phyloP scores from a whole-genome alignment of 495 filamentous ascomycete genomes.

The Aspergillus nidulans region DNA sequence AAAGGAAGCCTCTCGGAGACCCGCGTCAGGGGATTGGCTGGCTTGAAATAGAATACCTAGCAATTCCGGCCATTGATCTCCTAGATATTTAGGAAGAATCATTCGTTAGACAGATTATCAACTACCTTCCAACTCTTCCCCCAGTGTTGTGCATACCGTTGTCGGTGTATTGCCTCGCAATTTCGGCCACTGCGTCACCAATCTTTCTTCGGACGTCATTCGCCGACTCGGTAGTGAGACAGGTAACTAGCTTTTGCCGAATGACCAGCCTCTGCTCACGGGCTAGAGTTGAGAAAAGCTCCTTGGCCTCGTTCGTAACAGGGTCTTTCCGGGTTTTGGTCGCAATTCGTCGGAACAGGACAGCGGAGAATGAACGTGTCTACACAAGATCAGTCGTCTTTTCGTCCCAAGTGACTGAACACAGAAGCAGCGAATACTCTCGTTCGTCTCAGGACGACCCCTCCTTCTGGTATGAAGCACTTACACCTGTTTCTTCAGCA shows the following conservation, averaged over 20 bases:
- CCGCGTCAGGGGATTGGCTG: constrained; percentile 76
- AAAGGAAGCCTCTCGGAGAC: constrained; percentile 84
- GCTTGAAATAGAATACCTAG: constrained; percentile 78
- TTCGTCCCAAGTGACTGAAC: not conserved
- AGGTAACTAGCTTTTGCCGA: constrained; percentile 72
- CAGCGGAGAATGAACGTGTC: constrained; percentile 85
- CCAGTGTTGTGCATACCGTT: constrained; percentile 56
- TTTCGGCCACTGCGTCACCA: constrained; percentile 90
- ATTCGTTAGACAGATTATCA: constrained; percentile 17
- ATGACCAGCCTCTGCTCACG: constrained; percentile 71
- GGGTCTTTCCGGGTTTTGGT: constrained; percentile 77
- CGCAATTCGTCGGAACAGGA: constrained; percentile 91
- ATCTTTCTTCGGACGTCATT: constrained; percentile 84
- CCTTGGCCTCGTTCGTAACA: constrained; percentile 63
- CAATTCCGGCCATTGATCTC: constrained; percentile 85
- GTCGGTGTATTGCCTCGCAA: constrained; percentile 91
- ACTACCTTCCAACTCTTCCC: constrained; percentile 1
- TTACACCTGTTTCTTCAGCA: constrained; percentile 63
- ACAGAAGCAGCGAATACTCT: not conserved
- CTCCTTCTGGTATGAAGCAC: constrained; percentile 21
- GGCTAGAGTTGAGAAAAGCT: constrained; percentile 74
- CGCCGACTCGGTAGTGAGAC: constrained; percentile 64
- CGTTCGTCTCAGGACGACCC: not conserved
- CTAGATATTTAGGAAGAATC: constrained; percentile 43
- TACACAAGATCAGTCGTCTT: too few relatives aligned